phyloP scores from a whole-genome alignment of 108 stramenopile species.

The Fragilaria crotonensis region DNA sequence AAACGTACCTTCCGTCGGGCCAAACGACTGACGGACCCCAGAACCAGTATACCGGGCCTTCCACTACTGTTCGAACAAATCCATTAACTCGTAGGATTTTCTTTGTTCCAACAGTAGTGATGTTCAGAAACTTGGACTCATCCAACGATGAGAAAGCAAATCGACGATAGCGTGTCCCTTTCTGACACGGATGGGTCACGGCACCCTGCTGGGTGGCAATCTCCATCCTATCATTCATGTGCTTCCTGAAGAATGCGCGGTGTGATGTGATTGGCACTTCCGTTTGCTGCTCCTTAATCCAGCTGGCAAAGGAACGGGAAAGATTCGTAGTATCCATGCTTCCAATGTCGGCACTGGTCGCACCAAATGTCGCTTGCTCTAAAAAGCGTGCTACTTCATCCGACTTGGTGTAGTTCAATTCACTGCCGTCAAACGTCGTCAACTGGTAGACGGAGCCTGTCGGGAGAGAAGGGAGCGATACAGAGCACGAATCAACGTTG shows the following conservation, averaged over 20 bases:
- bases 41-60: too few species aligned
- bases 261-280: slow-evolving; percentile 20
- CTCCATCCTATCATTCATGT: slow-evolving; percentile 25
- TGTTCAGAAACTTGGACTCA: too few species aligned
- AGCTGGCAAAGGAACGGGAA: too few species aligned
- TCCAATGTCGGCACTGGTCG: slow-evolving; percentile 21
- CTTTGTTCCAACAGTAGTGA: slow-evolving; percentile 15
- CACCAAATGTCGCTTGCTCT: slow-evolving; percentile 56
- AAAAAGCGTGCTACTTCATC: slow-evolving; percentile 43
- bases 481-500: background rate
- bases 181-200: slow-evolving; percentile 25
- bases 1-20: background rate
- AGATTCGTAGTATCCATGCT: too few species aligned
- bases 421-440: background rate
- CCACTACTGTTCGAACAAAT: too few species aligned
- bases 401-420: background rate
- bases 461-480: background rate
- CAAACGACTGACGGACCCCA: too few species aligned
- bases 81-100: background rate
- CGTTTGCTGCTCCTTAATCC: slow-evolving; percentile 37
- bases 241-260: slow-evolving; percentile 28
- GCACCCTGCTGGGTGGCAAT: slow-evolving; percentile 10
- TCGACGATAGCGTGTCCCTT: slow-evolving; percentile 24
- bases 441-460: slow-evolving; percentile 2
- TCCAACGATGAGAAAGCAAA: slow-evolving; percentile 21